These are phyloP conservation scores for Gastrolobium bilobum DNA, from an alignment of 306 rosid genomes.

Conservation along the genomic window DNA sequence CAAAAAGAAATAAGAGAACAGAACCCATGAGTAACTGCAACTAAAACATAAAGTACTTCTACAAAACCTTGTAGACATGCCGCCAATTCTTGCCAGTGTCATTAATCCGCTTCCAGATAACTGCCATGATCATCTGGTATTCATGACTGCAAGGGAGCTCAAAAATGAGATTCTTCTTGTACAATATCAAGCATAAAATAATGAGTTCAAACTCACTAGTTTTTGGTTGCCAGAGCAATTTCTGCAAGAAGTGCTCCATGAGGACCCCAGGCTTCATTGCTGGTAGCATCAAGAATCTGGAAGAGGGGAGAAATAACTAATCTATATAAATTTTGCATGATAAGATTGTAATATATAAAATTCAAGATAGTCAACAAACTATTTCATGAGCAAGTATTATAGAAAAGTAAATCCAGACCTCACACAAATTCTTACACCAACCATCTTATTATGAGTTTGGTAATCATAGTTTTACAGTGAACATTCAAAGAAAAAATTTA, in stretches of 20 bases:
- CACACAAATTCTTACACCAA: neutral
- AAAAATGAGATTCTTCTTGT: conserved; percentile 49
- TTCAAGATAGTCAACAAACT: conserved; percentile 9
- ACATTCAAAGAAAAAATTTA: conserved; percentile 44
- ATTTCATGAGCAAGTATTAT: neutral
- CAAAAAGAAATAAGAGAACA: neutral
- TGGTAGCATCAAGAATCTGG: conserved; percentile 94
- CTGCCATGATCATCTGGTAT: conserved; percentile 84
- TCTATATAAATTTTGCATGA: conserved; percentile 12
- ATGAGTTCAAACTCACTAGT: conserved; percentile 66
- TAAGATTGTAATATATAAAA: neutral
- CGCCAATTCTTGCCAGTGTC: conserved; percentile 98
- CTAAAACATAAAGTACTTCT: conserved; percentile 27
- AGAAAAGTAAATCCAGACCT: neutral
- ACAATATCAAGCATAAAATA: conserved; percentile 34
- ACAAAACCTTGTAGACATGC: conserved; percentile 86
- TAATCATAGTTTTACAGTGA: conserved; percentile 34
- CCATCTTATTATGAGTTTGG: conserved; percentile 20
- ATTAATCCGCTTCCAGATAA: conserved; percentile 90
- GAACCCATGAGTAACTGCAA: conserved; percentile 15
- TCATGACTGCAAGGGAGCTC: conserved; percentile 78
- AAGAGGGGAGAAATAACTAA: neutral
- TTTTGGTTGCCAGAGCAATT: conserved; percentile 80
- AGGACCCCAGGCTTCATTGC: conserved; percentile 98
- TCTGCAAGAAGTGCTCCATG: conserved; percentile 96